A percentile compares a stretch with the other conserved stretches of the same genome.
Conservation (phyloP, 164 flowering plant genomes). For the Tinospora cordifolia region DNA sequence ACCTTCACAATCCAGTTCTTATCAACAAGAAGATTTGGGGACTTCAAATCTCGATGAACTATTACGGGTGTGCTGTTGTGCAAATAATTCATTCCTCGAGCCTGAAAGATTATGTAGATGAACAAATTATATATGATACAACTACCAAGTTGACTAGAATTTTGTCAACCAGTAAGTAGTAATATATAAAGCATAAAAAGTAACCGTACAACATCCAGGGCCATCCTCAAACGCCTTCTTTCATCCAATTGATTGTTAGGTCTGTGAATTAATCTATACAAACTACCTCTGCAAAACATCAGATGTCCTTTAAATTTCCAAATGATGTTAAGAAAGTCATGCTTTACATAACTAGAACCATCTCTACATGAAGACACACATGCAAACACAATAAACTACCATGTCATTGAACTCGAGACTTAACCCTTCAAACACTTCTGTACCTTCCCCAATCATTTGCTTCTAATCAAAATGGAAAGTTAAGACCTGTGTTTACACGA, state of each 20-base stretch:
- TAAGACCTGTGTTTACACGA: not conserved
- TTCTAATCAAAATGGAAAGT: not conserved
- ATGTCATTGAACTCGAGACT: not conserved
- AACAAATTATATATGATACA: conserved; percentile 12
- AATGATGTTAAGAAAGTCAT: conserved; percentile 5
- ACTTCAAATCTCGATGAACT: conserved; percentile 94
- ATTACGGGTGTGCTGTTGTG: conserved; percentile 77
- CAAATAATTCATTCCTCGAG: conserved; percentile 94
- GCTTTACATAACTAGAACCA: not conserved
- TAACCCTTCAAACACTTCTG: not conserved
- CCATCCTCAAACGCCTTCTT: conserved; percentile 77
- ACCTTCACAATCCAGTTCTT: conserved; percentile 98
- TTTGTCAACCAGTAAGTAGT: not conserved
- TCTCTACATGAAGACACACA: not conserved
- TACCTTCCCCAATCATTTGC: not conserved
- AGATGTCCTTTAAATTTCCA: conserved; percentile 18
- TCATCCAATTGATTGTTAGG: conserved; percentile 86
- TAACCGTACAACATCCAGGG: conserved; percentile 74
- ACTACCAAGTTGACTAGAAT: conserved; percentile 9
- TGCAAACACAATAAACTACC: not conserved
- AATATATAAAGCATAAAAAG: conserved; percentile 10
- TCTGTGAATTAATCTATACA: conserved; percentile 79
- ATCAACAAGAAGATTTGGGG: conserved; percentile 97
- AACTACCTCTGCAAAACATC: conserved; percentile 73
- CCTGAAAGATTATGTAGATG: conserved; percentile 40